Evolutionary conservation across 73 alveolate species (phyloP).

Genomic region (Durusdinium trenchii): DNA sequence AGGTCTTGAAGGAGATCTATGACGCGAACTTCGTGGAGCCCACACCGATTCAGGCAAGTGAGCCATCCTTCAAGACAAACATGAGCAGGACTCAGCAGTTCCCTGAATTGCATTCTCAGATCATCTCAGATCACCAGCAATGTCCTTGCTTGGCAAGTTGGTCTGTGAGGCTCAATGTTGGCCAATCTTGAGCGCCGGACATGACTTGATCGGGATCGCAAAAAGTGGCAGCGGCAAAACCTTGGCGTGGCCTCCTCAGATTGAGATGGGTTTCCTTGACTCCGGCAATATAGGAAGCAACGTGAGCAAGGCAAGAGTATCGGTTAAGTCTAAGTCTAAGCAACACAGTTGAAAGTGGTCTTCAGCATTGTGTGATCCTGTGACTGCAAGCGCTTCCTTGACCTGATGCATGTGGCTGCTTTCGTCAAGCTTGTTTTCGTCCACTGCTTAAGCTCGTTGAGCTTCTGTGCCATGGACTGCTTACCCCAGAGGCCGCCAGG

Average conservation of each 20-base stretch:
- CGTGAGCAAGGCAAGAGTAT: background rate
- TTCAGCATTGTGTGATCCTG: background rate
- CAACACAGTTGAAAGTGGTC: no score
- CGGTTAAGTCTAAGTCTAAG: no score
- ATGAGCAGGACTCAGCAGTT: no score
- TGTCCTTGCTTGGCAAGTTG: background rate
- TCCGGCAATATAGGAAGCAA: background rate
- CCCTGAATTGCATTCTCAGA: background rate
- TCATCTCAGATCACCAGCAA: background rate
- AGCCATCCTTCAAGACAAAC: background rate
- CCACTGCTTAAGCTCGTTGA: background rate
- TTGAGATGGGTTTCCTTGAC: background rate
- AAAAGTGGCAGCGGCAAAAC: constrained; percentile 99
- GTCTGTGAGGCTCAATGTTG: constrained; percentile 74
- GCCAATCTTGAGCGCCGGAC: constrained; percentile 85
- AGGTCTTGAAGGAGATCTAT: constrained; percentile 59
- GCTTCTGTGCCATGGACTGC: constrained; percentile 36
- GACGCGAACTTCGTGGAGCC: constrained; percentile 83
- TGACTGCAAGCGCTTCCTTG: background rate
- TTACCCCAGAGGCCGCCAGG: constrained; percentile 83
- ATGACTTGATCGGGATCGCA: constrained; percentile 93
- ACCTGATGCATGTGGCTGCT: background rate
- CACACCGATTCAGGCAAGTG: constrained; percentile 76
- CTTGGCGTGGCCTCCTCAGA: constrained; percentile 97
- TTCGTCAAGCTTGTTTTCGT: background rate